These are phyloP conservation scores for Immersiella caudata DNA, from an alignment of 495 filamentous ascomycete species.

Conservation along the genomic window DNA sequence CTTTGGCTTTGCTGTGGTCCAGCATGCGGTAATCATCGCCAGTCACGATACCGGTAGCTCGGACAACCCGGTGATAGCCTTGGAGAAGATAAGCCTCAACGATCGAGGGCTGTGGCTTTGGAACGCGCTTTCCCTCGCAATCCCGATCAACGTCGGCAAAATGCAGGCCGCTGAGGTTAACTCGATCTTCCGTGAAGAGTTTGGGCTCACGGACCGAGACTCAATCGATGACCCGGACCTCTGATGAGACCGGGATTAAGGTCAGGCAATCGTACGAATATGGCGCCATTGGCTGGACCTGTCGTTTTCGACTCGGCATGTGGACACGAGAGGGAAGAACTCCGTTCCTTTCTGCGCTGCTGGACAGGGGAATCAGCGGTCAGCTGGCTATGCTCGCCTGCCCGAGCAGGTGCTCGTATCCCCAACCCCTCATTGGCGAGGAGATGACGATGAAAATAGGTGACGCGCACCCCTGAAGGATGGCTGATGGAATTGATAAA, in stretches of 20 bases:
- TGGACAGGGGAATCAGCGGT: not conserved
- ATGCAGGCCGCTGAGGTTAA: slow-evolving; percentile 24
- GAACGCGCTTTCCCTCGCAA: slow-evolving; percentile 38
- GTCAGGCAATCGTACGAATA: not conserved
- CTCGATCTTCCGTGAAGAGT: slow-evolving; percentile 9
- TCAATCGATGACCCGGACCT: slow-evolving; percentile 30
- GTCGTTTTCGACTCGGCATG: not conserved
- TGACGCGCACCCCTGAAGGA: not conserved
- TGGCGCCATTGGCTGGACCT: not conserved
- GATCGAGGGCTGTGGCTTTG: slow-evolving; percentile 37
- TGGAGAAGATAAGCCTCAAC: slow-evolving; percentile 30
- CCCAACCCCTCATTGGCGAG: not conserved
- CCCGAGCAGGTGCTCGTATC: not conserved
- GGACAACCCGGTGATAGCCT: slow-evolving; percentile 26
- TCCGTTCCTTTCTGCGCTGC: not conserved
- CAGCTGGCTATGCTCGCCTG: not conserved
- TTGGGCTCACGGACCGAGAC: not conserved
- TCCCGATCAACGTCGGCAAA: slow-evolving; percentile 31
- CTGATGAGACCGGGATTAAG: not conserved
- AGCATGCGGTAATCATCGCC: slow-evolving; percentile 34
- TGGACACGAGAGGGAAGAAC: not conserved
- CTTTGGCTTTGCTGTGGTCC: slow-evolving; percentile 34
- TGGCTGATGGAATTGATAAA: slow-evolving; percentile 35
- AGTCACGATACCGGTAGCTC: slow-evolving; percentile 28
- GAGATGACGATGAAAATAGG: not conserved